Evolutionary conservation across 352 stramenopile genomes (phyloP).

Genomic region (Phytophthora sp.): DNA sequence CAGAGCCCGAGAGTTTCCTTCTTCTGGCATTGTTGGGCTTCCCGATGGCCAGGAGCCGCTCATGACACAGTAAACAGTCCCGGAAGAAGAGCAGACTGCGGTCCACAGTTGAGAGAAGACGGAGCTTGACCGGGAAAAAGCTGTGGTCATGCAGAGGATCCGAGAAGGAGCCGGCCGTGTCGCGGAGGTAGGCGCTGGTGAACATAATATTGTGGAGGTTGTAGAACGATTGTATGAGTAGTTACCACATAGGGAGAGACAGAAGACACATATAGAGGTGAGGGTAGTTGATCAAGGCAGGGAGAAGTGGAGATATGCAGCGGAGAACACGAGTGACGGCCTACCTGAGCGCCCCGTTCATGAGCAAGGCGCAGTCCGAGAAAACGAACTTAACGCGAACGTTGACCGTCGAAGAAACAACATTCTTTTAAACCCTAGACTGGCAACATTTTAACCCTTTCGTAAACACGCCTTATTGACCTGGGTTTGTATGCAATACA

Average conservation of each 20-base stretch:
- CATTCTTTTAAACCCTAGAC: too few species aligned
- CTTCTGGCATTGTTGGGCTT: constrained; percentile 9
- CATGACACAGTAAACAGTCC: constrained; percentile 58
- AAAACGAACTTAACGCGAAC: constrained; percentile 1
- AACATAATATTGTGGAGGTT: constrained; percentile 3
- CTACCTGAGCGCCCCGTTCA: constrained; percentile 48
- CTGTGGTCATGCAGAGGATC: constrained; percentile 70
- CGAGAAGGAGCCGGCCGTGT: constrained; percentile 42
- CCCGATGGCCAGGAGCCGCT: constrained; percentile 52
- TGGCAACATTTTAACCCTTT: too few species aligned
- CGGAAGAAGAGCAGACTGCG: constrained; percentile 69
- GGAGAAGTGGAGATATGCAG: not conserved
- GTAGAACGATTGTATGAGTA: not conserved
- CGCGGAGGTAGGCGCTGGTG: constrained; percentile 49
- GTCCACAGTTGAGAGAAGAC: constrained; percentile 49
- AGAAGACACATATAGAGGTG: constrained; percentile 1
- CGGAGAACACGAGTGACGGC: not conserved
- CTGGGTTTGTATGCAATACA: too few species aligned
- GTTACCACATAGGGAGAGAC: not conserved
- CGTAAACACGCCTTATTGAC: too few species aligned
- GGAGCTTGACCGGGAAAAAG: constrained; percentile 46
- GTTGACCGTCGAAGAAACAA: too few species aligned
- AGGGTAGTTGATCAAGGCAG: not conserved
- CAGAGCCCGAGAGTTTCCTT: constrained; percentile 3
- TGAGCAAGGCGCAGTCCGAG: constrained; percentile 20